phyloP scores from a whole-genome alignment of 2,329 filamentous ascomycete genomes.

The Curvularia sp. region DNA sequence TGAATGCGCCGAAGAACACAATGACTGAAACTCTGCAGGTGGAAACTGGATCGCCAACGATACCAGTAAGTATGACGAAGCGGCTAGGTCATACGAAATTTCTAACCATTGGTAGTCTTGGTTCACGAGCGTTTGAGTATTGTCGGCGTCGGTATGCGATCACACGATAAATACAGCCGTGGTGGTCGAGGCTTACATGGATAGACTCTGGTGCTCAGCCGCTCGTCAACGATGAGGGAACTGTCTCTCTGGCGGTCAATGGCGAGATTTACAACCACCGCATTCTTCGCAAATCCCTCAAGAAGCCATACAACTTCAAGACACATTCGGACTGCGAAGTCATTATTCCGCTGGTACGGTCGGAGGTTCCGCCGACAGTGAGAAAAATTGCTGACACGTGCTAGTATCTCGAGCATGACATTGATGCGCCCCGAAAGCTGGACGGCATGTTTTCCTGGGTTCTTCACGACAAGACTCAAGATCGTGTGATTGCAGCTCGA shows the following conservation, averaged over 20 bases:
- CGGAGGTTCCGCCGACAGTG: background rate
- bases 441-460: slow-evolving; percentile 99
- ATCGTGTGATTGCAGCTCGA: slow-evolving; percentile 90
- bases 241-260: slow-evolving; percentile 92
- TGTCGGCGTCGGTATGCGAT: slow-evolving; percentile 83
- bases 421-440: slow-evolving; percentile 90
- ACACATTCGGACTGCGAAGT: slow-evolving; percentile 98
- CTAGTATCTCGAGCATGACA: slow-evolving; percentile 88
- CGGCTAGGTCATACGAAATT: slow-evolving; percentile 17
- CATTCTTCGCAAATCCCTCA: slow-evolving; percentile 85
- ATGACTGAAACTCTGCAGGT: slow-evolving; percentile 61
- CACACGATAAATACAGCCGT: slow-evolving; percentile 34
- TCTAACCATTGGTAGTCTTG: slow-evolving; percentile 62
- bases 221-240: slow-evolving; percentile 87
- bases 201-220: slow-evolving; percentile 94
- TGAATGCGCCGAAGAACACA: slow-evolving; percentile 37
- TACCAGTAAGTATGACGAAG: slow-evolving; percentile 69
- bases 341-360: slow-evolving; percentile 89
- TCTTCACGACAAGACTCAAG: slow-evolving; percentile 91
- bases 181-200: slow-evolving; percentile 28
- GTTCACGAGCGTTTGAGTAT: slow-evolving; percentile 98
- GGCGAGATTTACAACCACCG: slow-evolving; percentile 99
- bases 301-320: slow-evolving; percentile 92
- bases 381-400: slow-evolving; percentile 26
- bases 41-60: slow-evolving; percentile 89